Conservation (phyloP, 148 eudicot genomes). For the Simmondsia chinensis region DNA sequence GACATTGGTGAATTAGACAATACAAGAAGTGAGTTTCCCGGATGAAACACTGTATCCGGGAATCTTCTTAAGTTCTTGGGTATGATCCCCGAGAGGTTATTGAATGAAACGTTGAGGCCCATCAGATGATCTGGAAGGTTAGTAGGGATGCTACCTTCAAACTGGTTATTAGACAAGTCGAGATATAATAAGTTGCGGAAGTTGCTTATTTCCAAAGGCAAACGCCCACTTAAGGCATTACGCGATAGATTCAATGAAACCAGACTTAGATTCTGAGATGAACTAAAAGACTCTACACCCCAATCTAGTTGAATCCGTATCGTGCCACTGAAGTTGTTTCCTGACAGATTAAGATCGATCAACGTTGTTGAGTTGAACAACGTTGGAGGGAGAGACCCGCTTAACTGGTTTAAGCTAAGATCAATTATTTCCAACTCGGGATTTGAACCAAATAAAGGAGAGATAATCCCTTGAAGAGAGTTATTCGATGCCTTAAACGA, state of each 20-base stretch:
- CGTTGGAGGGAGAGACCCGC: conserved; percentile 34
- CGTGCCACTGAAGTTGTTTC: conserved; percentile 42
- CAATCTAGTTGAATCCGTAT: conserved; percentile 13
- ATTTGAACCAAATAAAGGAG: conserved; percentile 30
- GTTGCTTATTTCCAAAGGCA: conserved; percentile 35
- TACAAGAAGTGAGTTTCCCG: conserved; percentile 45
- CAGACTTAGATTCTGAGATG: conserved; percentile 20
- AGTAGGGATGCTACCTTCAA: conserved; percentile 46
- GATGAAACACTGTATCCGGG: conserved; percentile 54
- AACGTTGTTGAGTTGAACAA: conserved; percentile 31
- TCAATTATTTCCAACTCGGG: conserved; percentile 44
- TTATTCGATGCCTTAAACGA: conserved; percentile 46
- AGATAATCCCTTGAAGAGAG: conserved; percentile 43
- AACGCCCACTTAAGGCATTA: conserved; percentile 33
- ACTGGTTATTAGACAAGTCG: conserved; percentile 45
- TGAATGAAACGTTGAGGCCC: conserved; percentile 44
- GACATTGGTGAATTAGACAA: conserved; percentile 20
- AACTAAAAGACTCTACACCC: background rate
- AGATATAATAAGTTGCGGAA: conserved; percentile 35
- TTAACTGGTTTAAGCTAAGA: conserved; percentile 43
- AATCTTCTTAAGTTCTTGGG: conserved; percentile 46
- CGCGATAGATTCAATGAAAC: conserved; percentile 41
- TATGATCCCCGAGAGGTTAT: conserved; percentile 56
- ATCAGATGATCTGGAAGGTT: conserved; percentile 36
- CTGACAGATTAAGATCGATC: conserved; percentile 34